Evolutionary conservation across 768 basidiomycete genomes (phyloP), one percentile per base, ranked within the genome.

Genomic region (Trametes meyenii): DNA sequence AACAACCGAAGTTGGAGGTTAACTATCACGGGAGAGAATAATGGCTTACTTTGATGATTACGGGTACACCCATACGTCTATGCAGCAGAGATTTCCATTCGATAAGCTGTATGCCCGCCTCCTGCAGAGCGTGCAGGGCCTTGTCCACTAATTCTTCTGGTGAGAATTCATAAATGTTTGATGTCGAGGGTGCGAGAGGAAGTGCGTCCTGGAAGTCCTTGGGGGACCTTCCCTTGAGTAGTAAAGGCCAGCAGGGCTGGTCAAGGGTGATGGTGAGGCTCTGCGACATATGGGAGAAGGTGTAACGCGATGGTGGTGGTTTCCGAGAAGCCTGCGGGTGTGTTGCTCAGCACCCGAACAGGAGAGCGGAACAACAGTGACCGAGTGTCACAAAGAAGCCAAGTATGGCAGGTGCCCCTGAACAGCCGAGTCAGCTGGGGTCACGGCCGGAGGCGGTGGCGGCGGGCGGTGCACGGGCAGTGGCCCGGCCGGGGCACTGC

Each of bases 111-210:
- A 63, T 40, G 38, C 61, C 50, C 14, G 53, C 57, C 11, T 49
- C 24, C 43, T 59, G 62, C 2, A 63, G 46, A 1, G 57, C 48
- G 11, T 29, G 12, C 12, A 63, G 38, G 19, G 62, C 62, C 35
- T 50, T 54, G 53, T 60, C 58, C 21, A 63, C 62, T 7, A 63
- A 53, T 21, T 63, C 62, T 29, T 62, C 59, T 1, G 59, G 59
- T 7, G 59, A 60, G 21, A 21, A 48, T 1, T 52, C 51, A 36
- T 53, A 39, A 21, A 60, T 0, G 14, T 58, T 36, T 14, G 56
- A 42, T n/a, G 56, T 16, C 14, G 48, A 43, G 12, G 46, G 46
- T 5, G 39, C 16, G 19, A 17, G 24, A 24, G 48, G 56, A 17
- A 19, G 38, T 7, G 26, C 48, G 38, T 58, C 39, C 5, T 33